Evolutionary conservation across 2,329 filamentous ascomycete genomes (phyloP).

Genomic region (Trichoderma sp.): DNA sequence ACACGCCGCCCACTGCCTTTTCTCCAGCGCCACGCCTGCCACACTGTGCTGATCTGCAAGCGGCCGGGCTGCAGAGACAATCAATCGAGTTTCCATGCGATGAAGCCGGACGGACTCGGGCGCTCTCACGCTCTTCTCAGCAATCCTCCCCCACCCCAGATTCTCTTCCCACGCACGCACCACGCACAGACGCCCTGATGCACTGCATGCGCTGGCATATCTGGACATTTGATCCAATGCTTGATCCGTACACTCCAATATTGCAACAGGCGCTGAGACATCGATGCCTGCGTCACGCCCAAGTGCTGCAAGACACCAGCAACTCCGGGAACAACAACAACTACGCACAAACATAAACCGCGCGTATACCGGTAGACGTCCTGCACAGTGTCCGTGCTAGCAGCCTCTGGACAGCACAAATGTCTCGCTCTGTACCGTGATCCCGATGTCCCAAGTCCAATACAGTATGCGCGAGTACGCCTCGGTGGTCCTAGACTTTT

Average conservation of each 20-base stretch:
- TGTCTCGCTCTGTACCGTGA: background rate
- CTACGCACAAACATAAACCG: background rate
- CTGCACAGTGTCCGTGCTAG: conserved; percentile 1
- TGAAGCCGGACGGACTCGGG: background rate
- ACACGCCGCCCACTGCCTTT: background rate
- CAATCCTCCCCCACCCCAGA: background rate
- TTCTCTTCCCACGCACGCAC: conserved; percentile 6
- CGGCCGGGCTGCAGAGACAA: background rate
- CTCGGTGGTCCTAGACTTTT: conserved; percentile 1
- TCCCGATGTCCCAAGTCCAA: background rate
- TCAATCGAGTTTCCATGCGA: background rate
- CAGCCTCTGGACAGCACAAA: background rate
- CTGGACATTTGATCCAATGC: background rate
- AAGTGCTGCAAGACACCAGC: background rate
- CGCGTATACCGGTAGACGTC: background rate
- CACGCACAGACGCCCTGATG: conserved; percentile 4
- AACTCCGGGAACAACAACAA: background rate
- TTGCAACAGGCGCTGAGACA: background rate
- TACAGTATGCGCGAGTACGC: background rate
- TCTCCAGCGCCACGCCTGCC: background rate
- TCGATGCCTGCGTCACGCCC: background rate
- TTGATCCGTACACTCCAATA: background rate
- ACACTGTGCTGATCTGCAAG: background rate
- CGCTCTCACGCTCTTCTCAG: background rate
- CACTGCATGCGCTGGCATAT: background rate